Base-by-base conservation (phyloP, 2,329 filamentous ascomycete genomes). In the Teratosphaeria pseudoeucalypti region DNA sequence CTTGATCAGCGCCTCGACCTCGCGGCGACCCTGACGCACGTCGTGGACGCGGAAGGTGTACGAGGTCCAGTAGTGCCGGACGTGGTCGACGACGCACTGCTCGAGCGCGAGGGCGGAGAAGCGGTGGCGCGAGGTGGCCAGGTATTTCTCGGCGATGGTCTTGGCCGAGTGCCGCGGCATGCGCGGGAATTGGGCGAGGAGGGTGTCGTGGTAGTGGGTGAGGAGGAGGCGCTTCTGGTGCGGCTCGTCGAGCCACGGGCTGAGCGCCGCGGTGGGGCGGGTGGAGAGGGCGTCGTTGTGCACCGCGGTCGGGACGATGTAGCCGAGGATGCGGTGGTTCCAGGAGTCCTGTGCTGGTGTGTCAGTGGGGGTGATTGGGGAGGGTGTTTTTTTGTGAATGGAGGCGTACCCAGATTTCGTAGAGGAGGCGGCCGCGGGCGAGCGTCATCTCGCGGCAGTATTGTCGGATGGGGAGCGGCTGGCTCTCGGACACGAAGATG, bases 361-460 rank as follows among this genome's bases (percentile, higher is more conserved):
- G 43, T 49, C n/a, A 49, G 43, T 49, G n/a, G 43, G 12, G 43
- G 43, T n/a, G n/a, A 11, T 19, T 49, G 16, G 9, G 34, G 16
- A n/a, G 34, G 34, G 29, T 34, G 7, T 55, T 9, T 32, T 32
- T 1, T 2, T 2, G 34, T n/a, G 11, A 10, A 6, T 23, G n/a
- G 27, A 16, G 34, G 19, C 37, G 11, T 57, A 57, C 56, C 57
- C 57, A 58, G 53, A 58, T 52, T 39, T 58, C 37, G 27, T 55
- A 55, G 11, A 58, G 39, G 11, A 55, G n/a, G 7, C 57, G 23
- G 11, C 57, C 57, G 10, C 57, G 23, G 27, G 57, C 52, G 7
- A 58, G 52, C 16, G 57, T 58, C 52, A 55, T 58, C 9, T 58
- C 52, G 3, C 57, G 52, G 27, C 29, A 32, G 27, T 55, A 58